A percentile compares a stretch with the other conserved stretches of the same genome.
Conservation (phyloP, 2,329 filamentous ascomycete species). For the Fusarium sp. region DNA sequence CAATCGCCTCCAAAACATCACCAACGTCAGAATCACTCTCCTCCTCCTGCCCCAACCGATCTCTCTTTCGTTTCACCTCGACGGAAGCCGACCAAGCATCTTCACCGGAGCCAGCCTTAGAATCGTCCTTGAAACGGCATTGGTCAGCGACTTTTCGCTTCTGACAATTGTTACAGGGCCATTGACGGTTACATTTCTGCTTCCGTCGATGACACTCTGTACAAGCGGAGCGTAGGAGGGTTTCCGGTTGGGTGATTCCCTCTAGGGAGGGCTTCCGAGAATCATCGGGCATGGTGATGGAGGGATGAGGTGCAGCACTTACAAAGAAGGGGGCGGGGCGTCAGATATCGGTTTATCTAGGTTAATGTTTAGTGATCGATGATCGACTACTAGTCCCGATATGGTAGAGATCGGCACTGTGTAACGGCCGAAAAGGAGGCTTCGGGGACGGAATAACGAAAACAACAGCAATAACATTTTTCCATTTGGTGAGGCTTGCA, state of each 20-base stretch:
- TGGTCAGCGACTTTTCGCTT: constrained; percentile 30
- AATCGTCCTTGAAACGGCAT: constrained; percentile 26
- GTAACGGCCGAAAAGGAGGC: not conserved
- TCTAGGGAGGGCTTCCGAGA: constrained; percentile 12
- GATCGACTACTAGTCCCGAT: not conserved
- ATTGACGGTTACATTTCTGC: constrained; percentile 30
- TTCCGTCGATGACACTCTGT: constrained; percentile 29
- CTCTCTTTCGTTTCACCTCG: constrained; percentile 26
- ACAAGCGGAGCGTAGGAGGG: constrained; percentile 9
- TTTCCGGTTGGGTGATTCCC: not conserved
- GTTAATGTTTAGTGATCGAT: constrained; percentile 13
- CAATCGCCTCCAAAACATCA: constrained; percentile 27
- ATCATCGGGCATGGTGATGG: constrained; percentile 22
- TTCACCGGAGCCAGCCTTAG: not conserved
- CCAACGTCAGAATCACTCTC: constrained; percentile 25
- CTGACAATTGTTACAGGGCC: constrained; percentile 27
- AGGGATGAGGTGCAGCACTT: not conserved
- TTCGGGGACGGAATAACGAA: not conserved
- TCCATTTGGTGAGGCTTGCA: constrained; percentile 2
- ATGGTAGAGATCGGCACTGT: not conserved
- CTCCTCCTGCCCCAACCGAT: not conserved
- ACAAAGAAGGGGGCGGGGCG: constrained; percentile 7
- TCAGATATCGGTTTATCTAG: not conserved
- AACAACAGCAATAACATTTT: constrained; percentile 20
- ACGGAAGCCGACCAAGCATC: constrained; percentile 23